These are phyloP conservation scores for Pyrus pyrifolia DNA, from an alignment of 306 rosid genomes.

Conservation along the genomic window DNA sequence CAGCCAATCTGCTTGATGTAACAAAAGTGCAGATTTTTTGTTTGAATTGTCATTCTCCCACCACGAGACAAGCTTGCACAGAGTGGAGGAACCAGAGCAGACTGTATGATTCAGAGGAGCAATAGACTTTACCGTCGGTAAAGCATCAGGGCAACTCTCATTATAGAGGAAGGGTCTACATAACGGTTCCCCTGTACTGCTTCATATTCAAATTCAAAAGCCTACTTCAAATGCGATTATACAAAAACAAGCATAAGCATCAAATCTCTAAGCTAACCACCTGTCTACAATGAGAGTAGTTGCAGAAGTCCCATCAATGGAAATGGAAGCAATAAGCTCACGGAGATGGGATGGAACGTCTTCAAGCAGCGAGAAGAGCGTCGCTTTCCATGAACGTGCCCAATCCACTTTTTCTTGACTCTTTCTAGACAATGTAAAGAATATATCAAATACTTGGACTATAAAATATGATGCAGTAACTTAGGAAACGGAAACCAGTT, in stretches of 20 bases:
- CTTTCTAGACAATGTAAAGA: conserved; percentile 70
- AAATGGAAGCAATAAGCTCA: conserved; percentile 49
- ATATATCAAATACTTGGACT: conserved; percentile 15
- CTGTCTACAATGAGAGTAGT: conserved; percentile 80
- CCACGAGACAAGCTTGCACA: conserved; percentile 86
- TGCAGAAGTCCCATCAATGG: conserved; percentile 94
- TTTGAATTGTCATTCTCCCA: conserved; percentile 49
- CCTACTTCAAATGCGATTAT: conserved; percentile 19
- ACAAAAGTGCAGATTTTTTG: conserved; percentile 50
- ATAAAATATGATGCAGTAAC: not conserved
- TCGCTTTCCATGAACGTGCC: conserved; percentile 72
- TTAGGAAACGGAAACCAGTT: not conserved
- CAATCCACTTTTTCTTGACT: conserved; percentile 59
- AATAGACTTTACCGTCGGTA: conserved; percentile 63
- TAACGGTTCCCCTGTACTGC: conserved; percentile 68
- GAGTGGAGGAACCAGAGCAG: conserved; percentile 72
- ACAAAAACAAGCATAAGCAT: not conserved
- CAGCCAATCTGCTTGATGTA: conserved; percentile 97
- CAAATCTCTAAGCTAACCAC: conserved; percentile 27
- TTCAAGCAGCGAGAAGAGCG: conserved; percentile 63
- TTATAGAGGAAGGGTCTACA: conserved; percentile 77
- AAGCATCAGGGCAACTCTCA: conserved; percentile 71
- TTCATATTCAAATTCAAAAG: conserved; percentile 32
- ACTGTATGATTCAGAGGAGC: conserved; percentile 95
- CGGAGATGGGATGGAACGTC: conserved; percentile 60